Evolutionary conservation across 148 eudicot species (phyloP).

Genomic region (Fagopyrum esculentum): DNA sequence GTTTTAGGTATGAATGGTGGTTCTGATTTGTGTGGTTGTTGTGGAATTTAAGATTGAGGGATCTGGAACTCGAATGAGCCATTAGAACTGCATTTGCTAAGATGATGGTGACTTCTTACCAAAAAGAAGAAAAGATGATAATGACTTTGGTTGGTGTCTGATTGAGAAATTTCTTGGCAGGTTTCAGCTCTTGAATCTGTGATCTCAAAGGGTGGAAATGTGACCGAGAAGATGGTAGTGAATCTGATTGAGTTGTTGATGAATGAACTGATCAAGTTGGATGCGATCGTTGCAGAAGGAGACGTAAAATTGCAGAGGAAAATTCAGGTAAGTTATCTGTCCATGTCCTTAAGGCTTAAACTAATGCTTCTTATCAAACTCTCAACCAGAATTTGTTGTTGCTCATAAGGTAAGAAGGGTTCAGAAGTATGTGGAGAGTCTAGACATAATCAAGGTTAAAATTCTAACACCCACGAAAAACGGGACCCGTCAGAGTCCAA

Average conservation of each 20-base stretch:
- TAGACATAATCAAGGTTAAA: conserved; percentile 67
- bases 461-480: conserved; percentile 35
- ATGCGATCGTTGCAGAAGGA: conserved; percentile 57
- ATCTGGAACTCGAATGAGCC: background rate
- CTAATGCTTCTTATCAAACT: background rate
- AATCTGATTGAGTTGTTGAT: conserved; percentile 57
- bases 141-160: background rate
- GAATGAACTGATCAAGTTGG: conserved; percentile 79
- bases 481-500: conserved; percentile 21
- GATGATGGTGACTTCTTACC: background rate
- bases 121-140: background rate
- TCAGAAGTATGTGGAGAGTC: conserved; percentile 80
- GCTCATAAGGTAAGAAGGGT: conserved; percentile 61
- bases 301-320: conserved; percentile 79
- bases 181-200: conserved; percentile 67
- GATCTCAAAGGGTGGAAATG: conserved; percentile 60
- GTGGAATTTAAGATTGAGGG: background rate
- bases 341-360: too few species aligned
- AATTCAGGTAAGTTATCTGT: conserved; percentile 54
- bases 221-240: conserved; percentile 50
- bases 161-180: conserved; percentile 28
- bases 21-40: background rate
- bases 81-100: background rate
- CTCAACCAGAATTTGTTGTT: background rate
- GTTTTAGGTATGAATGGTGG: background rate